Conservation (phyloP, 2,329 filamentous ascomycete species). For the Paraphaeosphaeria sporulosa region DNA sequence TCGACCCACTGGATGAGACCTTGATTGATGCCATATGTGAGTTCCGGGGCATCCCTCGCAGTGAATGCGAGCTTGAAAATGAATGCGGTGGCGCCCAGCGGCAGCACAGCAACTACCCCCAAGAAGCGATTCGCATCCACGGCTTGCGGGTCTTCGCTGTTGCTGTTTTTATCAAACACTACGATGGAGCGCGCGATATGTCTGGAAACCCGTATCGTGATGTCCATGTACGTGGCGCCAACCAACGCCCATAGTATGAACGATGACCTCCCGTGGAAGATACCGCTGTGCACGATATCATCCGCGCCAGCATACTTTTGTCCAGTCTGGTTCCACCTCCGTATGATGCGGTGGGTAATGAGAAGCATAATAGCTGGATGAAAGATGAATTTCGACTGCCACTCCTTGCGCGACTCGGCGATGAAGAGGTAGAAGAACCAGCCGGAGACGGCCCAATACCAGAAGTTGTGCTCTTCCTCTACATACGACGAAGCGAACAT, state of each 20-base stretch:
- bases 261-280: conserved; percentile 59
- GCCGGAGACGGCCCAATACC: conserved; percentile 86
- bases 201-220: conserved; percentile 56
- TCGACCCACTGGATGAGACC: conserved; percentile 59
- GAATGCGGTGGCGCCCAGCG: conserved; percentile 65
- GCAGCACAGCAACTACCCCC: conserved; percentile 41
- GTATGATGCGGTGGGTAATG: conserved; percentile 68
- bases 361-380: conserved; percentile 60
- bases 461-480: conserved; percentile 98
- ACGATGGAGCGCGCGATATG: conserved; percentile 40
- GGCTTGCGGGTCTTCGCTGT: conserved; percentile 28
- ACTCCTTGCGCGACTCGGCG: conserved; percentile 41
- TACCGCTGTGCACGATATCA: conserved; percentile 76
- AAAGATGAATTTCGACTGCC: conserved; percentile 34
- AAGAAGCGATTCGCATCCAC: conserved; percentile 40
- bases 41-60: conserved; percentile 84
- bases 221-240: conserved; percentile 71
- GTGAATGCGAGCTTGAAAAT: conserved; percentile 93
- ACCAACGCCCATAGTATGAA: conserved; percentile 77
- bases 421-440: conserved; percentile 67
- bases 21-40: conserved; percentile 56
- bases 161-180: conserved; percentile 28
- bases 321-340: conserved; percentile 95
- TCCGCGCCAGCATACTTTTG: conserved; percentile 93
- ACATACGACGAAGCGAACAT: conserved; percentile 99